These are phyloP conservation scores for Yamadazyma oceani DNA, from an alignment of 1,139 yeast species.

Conservation along the genomic window DNA sequence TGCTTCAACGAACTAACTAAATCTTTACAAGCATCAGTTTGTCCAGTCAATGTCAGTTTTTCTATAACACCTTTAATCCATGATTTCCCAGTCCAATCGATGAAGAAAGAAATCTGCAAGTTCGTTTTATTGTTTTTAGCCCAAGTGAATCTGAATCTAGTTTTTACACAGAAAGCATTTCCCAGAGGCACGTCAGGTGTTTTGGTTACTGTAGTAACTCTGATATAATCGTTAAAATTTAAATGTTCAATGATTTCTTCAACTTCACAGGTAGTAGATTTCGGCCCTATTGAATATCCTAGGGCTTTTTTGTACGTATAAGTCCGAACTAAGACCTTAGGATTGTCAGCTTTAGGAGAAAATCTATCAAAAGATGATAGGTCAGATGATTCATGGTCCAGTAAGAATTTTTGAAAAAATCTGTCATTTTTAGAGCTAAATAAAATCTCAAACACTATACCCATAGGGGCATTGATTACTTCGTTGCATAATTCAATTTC, in stretches of 20 bases:
- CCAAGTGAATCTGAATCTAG: constrained; percentile 52
- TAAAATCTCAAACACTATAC: constrained; percentile 46
- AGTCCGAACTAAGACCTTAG: constrained; percentile 31
- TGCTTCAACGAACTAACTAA: constrained; percentile 28
- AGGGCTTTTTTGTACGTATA: constrained; percentile 48
- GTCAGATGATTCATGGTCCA: constrained; percentile 48
- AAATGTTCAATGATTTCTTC: constrained; percentile 43
- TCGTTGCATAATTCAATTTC: constrained; percentile 39
- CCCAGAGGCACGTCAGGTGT: constrained; percentile 69
- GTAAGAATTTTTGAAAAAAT: constrained; percentile 43
- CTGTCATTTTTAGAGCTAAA: constrained; percentile 43
- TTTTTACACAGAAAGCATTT: constrained; percentile 49
- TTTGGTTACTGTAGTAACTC: constrained; percentile 37
- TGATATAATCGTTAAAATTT: constrained; percentile 38
- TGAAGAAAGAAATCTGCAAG: constrained; percentile 42
- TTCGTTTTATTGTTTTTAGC: constrained; percentile 40
- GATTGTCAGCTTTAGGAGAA: constrained; percentile 31
- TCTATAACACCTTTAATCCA: constrained; percentile 60
- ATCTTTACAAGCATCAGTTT: constrained; percentile 38
- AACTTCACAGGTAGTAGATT: constrained; percentile 53
- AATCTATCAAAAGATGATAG: constrained; percentile 44
- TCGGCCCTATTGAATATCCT: constrained; percentile 59
- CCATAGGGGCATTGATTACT: constrained; percentile 46
- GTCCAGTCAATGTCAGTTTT: constrained; percentile 50
- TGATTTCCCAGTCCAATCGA: constrained; percentile 56